Evolutionary conservation across 306 rosid genomes (phyloP), one percentile per base, ranked within the genome.

Genomic region (Comarum palustre): DNA sequence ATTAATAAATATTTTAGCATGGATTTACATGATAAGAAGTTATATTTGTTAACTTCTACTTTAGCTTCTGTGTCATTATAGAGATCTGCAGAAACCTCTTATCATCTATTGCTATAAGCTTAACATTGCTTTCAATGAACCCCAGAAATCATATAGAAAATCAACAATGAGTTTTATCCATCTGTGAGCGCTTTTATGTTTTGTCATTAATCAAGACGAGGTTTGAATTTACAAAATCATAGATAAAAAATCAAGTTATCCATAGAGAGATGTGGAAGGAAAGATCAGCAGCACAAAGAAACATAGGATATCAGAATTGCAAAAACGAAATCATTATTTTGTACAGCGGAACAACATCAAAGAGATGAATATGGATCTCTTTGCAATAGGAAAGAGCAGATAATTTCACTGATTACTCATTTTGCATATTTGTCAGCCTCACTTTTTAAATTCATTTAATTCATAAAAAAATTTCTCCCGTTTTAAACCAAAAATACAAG

Each of bases 401-500:
- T 14, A 54, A 38, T 52, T 22, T 52, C 36, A 24, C 16, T 36
- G 64, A 70, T 36, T 20, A 36, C 58, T 38, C 25, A 38, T 34
- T 20, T 1, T 51, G 73, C 45, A 50, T 22, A 51, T 14, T 51
- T 20, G 2, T 24, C 19, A 36, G 14, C 46, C 47, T 69, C 34
- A 22, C 16, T 14, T 52, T 34, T 20, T n/a, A 10, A 10, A 47
- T 51, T 48, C 48, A 16, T 46, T 29, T 20, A 48, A 57, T 66
- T 66, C 62, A 19, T 32, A 54, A 66, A 8, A n/a, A n/a, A 57
- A 66, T 60, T 20, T 43, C 66, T 54, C 45, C 3, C 14, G 45
- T 9, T 41, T 41, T 27, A 51, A 27, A 66, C 17, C 10, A 62
- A 72, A 10, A 39, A 34, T 65, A 51, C 46, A 76, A 54, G 60